Percentiles rank a stretch among this genome's conserved stretches.
These are phyloP conservation scores for Toxoplasma gondii DNA, from an alignment of 169 alveolate genomes.

Conservation along the genomic window DNA sequence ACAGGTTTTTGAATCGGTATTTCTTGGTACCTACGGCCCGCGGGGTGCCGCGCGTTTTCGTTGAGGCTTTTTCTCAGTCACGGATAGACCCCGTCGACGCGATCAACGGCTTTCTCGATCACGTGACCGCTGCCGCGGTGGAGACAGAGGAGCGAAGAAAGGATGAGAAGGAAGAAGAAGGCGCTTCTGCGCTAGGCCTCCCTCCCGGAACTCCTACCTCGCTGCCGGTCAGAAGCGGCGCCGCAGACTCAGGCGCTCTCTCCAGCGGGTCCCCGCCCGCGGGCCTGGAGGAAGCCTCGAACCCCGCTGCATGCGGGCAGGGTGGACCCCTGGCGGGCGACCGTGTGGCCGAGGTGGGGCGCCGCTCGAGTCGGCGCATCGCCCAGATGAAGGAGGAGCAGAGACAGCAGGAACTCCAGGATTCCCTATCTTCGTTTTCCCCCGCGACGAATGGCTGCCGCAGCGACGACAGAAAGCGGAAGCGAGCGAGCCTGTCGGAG, in stretches of 20 bases:
- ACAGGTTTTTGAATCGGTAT: conserved; percentile 47
- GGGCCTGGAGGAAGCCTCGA: neutral
- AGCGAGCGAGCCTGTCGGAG: neutral
- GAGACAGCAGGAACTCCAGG: conserved; percentile 39
- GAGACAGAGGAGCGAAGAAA: neutral
- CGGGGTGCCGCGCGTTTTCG: conserved; percentile 52
- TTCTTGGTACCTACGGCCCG: conserved; percentile 30
- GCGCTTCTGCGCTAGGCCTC: neutral
- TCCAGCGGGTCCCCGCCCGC: neutral
- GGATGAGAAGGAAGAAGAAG: neutral
- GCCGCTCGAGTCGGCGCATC: conserved; percentile 21
- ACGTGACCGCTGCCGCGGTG: neutral
- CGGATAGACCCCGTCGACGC: conserved; percentile 26
- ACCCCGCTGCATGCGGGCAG: neutral
- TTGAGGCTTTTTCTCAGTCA: conserved; percentile 37
- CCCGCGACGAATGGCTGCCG: neutral
- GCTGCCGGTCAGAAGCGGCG: neutral
- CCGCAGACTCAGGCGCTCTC: neutral
- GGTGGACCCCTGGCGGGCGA: neutral
- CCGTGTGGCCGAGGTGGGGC: conserved; percentile 5
- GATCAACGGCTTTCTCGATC: neutral
- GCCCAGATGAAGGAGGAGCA: conserved; percentile 8
- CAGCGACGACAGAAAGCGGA: neutral
- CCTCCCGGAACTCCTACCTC: neutral
- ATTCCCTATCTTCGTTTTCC: neutral